Conservation (phyloP, 139 green algal species). For the Spirogloea muscicola region DNA sequence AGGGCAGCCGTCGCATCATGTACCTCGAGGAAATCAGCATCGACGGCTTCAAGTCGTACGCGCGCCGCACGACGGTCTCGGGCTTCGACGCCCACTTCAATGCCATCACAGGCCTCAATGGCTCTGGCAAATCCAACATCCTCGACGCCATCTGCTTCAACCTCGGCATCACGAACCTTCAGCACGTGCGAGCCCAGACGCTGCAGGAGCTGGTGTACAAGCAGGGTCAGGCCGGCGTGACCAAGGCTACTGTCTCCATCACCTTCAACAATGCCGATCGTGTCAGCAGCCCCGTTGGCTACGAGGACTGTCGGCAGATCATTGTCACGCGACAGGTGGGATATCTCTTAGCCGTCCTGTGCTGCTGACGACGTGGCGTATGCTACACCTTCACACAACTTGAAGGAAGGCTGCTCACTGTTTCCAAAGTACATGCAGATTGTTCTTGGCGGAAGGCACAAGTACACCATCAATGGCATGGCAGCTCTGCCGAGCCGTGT, state of each 20-base stretch:
- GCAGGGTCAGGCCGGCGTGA: conserved; percentile 93
- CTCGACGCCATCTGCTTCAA: conserved; percentile 99
- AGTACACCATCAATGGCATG: conserved; percentile 97
- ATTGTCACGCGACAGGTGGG: conserved; percentile 90
- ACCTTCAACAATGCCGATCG: conserved; percentile 92
- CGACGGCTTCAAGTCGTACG: conserved; percentile 99
- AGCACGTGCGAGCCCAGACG: conserved; percentile 83
- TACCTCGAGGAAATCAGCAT: conserved; percentile 92
- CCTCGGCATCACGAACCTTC: conserved; percentile 92
- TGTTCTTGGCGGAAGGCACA: conserved; percentile 92
- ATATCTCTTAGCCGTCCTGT: too few relatives aligned
- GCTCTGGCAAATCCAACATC: conserved; percentile 97
- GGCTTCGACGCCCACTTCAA: conserved; percentile 95
- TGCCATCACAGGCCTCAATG: conserved; percentile 97
- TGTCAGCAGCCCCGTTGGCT: conserved; percentile 72
- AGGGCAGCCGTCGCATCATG: too few relatives aligned
- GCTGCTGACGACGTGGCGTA: neutral
- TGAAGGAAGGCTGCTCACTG: neutral
- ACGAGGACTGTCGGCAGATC: conserved; percentile 89
- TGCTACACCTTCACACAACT: neutral
- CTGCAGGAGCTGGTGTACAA: conserved; percentile 99
- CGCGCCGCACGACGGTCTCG: conserved; percentile 73
- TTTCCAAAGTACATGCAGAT: too few relatives aligned
- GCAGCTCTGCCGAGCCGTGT: conserved; percentile 83
- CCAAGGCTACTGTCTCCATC: conserved; percentile 95